Evolutionary conservation across 768 basidiomycete genomes (phyloP).

Genomic region (Collybiopsis luxurians): DNA sequence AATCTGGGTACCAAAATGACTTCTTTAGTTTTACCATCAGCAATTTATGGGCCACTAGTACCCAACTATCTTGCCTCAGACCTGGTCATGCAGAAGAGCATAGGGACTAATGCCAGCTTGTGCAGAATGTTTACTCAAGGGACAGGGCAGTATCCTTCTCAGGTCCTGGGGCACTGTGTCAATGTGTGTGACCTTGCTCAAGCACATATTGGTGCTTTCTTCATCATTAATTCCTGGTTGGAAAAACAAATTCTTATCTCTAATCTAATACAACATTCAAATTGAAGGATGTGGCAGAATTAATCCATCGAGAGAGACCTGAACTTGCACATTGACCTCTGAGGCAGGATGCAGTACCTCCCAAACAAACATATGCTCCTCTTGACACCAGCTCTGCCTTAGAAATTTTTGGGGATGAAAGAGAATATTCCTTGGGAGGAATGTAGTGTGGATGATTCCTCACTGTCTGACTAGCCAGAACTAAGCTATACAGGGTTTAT

Average conservation of each 20-base stretch:
- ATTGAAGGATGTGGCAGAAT: no score
- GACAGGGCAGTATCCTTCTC: background rate
- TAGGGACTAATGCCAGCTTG: no score
- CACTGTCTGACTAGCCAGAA: no score
- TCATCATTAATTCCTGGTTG: background rate
- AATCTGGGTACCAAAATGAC: no score
- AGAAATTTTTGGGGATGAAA: background rate
- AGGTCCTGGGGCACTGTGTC: background rate
- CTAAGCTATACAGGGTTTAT: no score
- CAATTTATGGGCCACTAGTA: no score
- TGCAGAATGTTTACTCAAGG: no score
- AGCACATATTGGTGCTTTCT: conserved; percentile 10
- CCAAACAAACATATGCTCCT: background rate
- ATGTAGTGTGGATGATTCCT: no score
- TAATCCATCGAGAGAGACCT: background rate
- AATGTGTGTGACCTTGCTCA: conserved; percentile 12
- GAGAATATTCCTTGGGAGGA: conserved; percentile 7
- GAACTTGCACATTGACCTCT: background rate
- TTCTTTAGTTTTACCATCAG: no score
- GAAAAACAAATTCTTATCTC: conserved; percentile 4
- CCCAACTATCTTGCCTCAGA: no score
- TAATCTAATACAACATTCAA: background rate
- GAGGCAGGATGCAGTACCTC: background rate
- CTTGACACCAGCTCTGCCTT: background rate
- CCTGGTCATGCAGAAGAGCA: no score